Conservation (phyloP, 169 alveolate species). For the Eimeria brunetti region DNA sequence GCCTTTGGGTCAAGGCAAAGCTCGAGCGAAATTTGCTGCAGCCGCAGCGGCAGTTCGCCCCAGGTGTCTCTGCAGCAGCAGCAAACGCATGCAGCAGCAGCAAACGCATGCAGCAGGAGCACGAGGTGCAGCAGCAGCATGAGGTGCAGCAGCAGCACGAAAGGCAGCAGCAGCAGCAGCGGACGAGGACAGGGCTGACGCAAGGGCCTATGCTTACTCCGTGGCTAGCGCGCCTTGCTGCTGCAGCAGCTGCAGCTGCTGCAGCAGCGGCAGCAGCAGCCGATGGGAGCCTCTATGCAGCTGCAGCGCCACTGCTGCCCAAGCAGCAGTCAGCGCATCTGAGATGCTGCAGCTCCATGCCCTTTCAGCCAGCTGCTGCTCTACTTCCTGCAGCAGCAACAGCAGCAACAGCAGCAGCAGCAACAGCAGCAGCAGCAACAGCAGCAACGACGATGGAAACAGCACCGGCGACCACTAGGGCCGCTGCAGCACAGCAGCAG, state of each 20-base stretch:
- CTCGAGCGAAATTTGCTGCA: constrained; percentile 19
- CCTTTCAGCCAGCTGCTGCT: background rate
- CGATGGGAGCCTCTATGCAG: constrained; percentile 3
- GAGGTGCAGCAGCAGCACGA: background rate
- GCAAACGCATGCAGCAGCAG: constrained; percentile 27
- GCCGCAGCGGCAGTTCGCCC: constrained; percentile 18
- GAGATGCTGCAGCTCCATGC: constrained; percentile 22
- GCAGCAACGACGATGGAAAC: background rate
- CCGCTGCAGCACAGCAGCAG: background rate
- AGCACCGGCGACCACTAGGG: background rate
- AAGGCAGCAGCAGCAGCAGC: background rate
- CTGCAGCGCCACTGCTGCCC: constrained; percentile 55
- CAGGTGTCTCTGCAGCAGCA: constrained; percentile 39
- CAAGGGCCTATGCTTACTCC: no score
- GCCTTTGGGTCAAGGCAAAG: background rate
- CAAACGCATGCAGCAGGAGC: constrained; percentile 21
- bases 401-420: constrained; percentile 40
- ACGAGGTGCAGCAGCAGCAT: background rate
- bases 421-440: constrained; percentile 12
- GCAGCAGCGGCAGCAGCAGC: constrained; percentile 28
- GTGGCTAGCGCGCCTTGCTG: no score
- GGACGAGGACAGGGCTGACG: no score
- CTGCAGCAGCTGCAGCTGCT: constrained; percentile 17
- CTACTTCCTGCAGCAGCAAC: constrained; percentile 35
- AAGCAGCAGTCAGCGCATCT: constrained; percentile 17